Evolutionary conservation across 2,329 filamentous ascomycete genomes (phyloP), one percentile per base, ranked within the genome.

Genomic region (Claviceps paspali): DNA sequence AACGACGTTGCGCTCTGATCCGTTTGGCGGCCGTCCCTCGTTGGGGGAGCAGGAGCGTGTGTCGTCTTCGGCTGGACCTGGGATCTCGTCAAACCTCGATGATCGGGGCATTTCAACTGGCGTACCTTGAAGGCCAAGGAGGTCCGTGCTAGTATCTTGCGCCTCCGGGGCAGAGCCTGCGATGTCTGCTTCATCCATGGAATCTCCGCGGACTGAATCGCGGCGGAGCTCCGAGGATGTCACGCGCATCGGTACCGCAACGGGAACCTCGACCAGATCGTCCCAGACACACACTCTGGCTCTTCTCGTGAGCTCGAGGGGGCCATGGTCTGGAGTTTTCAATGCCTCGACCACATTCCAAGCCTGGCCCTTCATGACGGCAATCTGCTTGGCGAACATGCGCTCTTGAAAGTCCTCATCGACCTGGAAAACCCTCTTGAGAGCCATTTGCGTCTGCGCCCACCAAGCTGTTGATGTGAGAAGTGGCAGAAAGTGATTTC

Each of bases 301-400:
- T 47, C 91, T 73, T 44, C 91, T 73, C 4, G 91, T 96, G 37
- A 98, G 72, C 60, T 96, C 91, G 14, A 98, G 65, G 0, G 91
- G 91, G 0, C 91, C 91, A 52, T 96, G 88, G 52, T 96, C 91
- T 1, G 76, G 68, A 14, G 82, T 82, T 57, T 98, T 98, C 43
- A 98, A 69, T 1, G 91, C 95, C 62, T 98, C 91, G 4, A 98
- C 91, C 0, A 98, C 91, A 54, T 98, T 98, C 86, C 91, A 98
- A 1, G 91, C 91, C 55, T 98, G 91, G 9, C 91, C 91, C 60
- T 98, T 98, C 85, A 98, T 94, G 41, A 98, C 91, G 1, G 91
- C 88, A 43, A 98, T 92, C 53, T 98, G 91, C 47, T 84, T 78
- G n/a, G 85, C 85, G 61, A 94, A 98, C 91, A 98, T 98, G 59